A percentile compares a stretch with the other conserved stretches of the same genome.
These are phyloP conservation scores for Luvunga scandens DNA, from an alignment of 345 rosid species.

Conservation along the genomic window DNA sequence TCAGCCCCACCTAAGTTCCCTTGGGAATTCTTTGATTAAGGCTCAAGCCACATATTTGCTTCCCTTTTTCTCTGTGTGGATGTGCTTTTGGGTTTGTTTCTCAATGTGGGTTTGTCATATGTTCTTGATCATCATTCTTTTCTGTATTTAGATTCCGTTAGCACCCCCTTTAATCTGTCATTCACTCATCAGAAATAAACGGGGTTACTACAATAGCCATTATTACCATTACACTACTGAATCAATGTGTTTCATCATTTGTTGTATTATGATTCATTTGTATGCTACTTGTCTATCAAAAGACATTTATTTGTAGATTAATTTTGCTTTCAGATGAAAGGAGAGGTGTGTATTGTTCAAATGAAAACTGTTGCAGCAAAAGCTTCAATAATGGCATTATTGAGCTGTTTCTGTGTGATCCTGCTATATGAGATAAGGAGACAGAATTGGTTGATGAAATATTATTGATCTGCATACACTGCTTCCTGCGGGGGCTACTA, in stretches of 20 bases:
- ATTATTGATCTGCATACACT: constrained; percentile 7
- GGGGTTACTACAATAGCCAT: constrained; percentile 41
- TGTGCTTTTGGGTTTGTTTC: constrained; percentile 43
- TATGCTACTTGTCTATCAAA: constrained; percentile 14
- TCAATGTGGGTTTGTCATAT: constrained; percentile 38
- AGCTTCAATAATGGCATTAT: neutral
- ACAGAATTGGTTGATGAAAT: constrained; percentile 13
- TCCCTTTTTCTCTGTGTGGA: constrained; percentile 49
- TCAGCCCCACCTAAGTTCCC: constrained; percentile 64
- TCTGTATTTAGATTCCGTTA: constrained; percentile 69
- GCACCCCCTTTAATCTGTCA: constrained; percentile 32
- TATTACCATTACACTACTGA: constrained; percentile 10
- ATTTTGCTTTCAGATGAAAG: constrained; percentile 6
- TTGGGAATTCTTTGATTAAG: constrained; percentile 88
- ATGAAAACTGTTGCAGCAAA: neutral
- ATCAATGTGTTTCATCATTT: constrained; percentile 13
- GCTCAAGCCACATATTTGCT: constrained; percentile 16
- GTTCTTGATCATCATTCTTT: constrained; percentile 56
- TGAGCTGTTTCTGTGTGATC: neutral
- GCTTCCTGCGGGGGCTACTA: constrained; percentile 33
- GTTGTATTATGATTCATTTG: constrained; percentile 16
- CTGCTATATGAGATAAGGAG: neutral
- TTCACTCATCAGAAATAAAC: constrained; percentile 48
- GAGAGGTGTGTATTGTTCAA: neutral
- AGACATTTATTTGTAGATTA: neutral